These are phyloP conservation scores for Fomitiporia mediterranea DNA, from an alignment of 1,284 basidiomycete species.

Conservation along the genomic window DNA sequence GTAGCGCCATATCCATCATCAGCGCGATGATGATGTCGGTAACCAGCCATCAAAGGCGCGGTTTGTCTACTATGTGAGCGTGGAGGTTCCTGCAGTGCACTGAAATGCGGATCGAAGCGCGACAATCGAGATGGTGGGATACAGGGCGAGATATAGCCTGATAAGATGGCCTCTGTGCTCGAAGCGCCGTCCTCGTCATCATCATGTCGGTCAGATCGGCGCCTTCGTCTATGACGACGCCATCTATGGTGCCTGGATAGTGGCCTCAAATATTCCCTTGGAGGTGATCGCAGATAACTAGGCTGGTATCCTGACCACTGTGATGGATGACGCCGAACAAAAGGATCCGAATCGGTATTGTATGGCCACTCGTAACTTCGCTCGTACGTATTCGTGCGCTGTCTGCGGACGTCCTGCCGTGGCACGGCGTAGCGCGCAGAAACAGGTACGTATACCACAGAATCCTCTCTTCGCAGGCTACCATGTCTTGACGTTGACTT, in stretches of 20 bases:
- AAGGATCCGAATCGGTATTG: background rate
- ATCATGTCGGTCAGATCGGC: background rate
- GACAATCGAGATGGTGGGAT: background rate
- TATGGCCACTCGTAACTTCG: constrained; percentile 4
- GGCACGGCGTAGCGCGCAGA: constrained; percentile 7
- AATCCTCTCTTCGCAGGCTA: background rate
- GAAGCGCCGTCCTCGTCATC: background rate
- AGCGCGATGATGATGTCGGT: background rate
- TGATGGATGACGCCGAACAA: background rate
- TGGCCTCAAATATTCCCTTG: background rate
- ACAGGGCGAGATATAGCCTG: constrained; percentile 3
- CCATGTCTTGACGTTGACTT: background rate
- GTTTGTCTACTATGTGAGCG: constrained; percentile 10
- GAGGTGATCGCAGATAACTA: background rate
- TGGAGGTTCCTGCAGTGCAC: background rate
- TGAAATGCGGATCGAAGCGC: background rate
- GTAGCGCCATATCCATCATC: constrained; percentile 8
- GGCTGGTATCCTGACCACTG: background rate
- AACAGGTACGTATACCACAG: background rate
- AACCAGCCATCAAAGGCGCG: constrained; percentile 1
- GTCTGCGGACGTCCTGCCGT: constrained; percentile 13
- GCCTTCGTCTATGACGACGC: background rate
- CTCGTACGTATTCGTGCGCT: constrained; percentile 2
- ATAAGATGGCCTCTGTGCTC: constrained; percentile 2
- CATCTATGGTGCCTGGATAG: background rate